Percentiles rank a stretch among this genome's conserved stretches.
phyloP scores from a whole-genome alignment of 768 basidiomycete genomes.

The Suillus bovinus region DNA sequence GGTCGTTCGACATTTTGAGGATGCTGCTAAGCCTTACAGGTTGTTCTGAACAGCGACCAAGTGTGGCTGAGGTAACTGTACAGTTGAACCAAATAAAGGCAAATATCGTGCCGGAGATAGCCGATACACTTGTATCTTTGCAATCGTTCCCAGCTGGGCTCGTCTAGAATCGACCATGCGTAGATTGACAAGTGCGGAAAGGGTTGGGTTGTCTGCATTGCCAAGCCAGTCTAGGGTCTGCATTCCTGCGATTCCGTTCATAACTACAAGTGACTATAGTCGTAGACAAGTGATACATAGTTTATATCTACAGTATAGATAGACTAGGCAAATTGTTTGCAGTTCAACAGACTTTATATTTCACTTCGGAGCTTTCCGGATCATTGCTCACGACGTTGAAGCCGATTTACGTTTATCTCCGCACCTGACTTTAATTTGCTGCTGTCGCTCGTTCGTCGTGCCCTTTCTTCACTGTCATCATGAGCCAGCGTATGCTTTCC shows the following conservation, averaged over 20 bases:
- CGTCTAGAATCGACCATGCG: not conserved
- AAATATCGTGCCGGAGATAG: slow-evolving; percentile 18
- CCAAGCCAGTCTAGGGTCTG: not conserved
- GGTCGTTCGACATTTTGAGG: slow-evolving; percentile 79
- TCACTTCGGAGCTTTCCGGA: not conserved
- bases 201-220: not conserved
- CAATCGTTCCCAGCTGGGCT: not conserved
- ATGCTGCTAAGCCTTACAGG: slow-evolving; percentile 8
- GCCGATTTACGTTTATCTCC: slow-evolving; percentile 4
- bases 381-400: not conserved
- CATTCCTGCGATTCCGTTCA: too few species aligned
- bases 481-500: slow-evolving; percentile 62
- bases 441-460: not conserved
- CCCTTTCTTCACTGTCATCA: slow-evolving; percentile 30
- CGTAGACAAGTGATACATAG: too few species aligned
- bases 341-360: too few species aligned
- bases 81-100: slow-evolving; percentile 28
- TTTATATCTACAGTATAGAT: too few species aligned
- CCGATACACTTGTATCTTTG: slow-evolving; percentile 1
- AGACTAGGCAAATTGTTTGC: too few species aligned
- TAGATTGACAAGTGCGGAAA: not conserved
- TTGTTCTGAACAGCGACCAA: slow-evolving; percentile 19
- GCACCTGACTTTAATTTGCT: not conserved
- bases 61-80: slow-evolving; percentile 36
- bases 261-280: not conserved